Evolutionary conservation across 495 filamentous ascomycete genomes (phyloP).

Genomic region (Ramalina intermedia): DNA sequence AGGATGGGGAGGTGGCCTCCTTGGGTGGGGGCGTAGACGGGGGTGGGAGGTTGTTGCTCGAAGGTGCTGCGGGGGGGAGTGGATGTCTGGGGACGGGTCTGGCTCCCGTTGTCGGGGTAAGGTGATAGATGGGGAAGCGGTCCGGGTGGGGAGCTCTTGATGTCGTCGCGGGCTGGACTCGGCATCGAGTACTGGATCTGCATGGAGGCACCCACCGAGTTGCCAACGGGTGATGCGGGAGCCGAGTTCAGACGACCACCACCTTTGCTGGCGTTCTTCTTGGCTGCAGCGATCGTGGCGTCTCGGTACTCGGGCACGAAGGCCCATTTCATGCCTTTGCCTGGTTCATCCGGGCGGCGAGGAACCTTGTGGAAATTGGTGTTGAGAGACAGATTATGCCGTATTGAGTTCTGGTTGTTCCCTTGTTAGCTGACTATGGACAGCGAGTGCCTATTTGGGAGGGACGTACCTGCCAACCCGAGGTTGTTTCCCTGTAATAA

Average conservation of each 20-base stretch:
- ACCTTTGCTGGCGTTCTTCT: conserved; percentile 10
- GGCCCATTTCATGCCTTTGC: conserved; percentile 98
- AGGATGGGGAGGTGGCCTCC: conserved; percentile 30
- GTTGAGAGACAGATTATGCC: conserved; percentile 88
- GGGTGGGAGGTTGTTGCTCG: conserved; percentile 26
- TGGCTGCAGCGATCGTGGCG: conserved; percentile 27
- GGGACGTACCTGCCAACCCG: conserved; percentile 68
- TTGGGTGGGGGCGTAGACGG: conserved; percentile 22
- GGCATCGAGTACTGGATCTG: conserved; percentile 14
- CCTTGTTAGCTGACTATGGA: conserved; percentile 13
- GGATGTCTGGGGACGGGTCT: conserved; percentile 26
- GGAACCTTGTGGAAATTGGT: conserved; percentile 87
- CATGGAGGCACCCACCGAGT: conserved; percentile 26
- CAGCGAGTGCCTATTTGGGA: too few species aligned
- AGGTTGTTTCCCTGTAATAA: conserved; percentile 70
- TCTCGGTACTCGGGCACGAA: conserved; percentile 68
- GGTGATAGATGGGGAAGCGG: conserved; percentile 33
- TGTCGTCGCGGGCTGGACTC: neutral
- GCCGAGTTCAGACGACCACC: conserved; percentile 35
- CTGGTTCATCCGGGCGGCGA: conserved; percentile 82
- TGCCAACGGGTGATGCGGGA: conserved; percentile 37
- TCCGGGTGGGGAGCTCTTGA: conserved; percentile 26
- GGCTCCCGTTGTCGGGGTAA: conserved; percentile 27
- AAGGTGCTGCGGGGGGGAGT: conserved; percentile 42
- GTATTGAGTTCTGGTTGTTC: conserved; percentile 67